Conservation (phyloP, 2,329 filamentous ascomycete species). For the Fusarium chuoi region DNA sequence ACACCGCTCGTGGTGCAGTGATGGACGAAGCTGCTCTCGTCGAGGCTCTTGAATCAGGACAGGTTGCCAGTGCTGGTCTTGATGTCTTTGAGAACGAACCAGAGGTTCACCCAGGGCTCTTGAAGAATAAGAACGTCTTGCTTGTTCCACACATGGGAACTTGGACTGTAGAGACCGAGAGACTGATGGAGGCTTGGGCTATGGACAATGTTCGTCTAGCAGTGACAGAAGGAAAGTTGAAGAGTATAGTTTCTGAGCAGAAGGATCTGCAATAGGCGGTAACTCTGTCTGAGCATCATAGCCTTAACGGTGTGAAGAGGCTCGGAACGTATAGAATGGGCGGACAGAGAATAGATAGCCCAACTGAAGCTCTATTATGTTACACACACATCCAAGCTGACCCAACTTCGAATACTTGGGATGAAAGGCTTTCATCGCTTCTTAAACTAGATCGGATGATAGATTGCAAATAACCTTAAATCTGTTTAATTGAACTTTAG, state of each 20-base stretch:
- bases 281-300: neutral
- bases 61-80: constrained; percentile 76
- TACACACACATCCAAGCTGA: neutral
- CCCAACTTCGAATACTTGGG: neutral
- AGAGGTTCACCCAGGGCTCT: constrained; percentile 75
- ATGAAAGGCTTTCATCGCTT: neutral
- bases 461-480: neutral
- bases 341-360: neutral
- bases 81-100: constrained; percentile 90
- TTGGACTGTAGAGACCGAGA: constrained; percentile 74
- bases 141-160: constrained; percentile 90
- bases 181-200: constrained; percentile 79
- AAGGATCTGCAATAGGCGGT: constrained; percentile 42
- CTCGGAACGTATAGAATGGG: neutral
- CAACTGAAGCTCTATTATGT: neutral
- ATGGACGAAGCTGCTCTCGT: constrained; percentile 86
- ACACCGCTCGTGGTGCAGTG: constrained; percentile 84
- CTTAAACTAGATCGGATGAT: neutral
- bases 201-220: constrained; percentile 76
- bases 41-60: constrained; percentile 74
- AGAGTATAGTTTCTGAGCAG: constrained; percentile 80
- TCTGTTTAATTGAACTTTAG: neutral
- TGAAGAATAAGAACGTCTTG: constrained; percentile 76
- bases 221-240: constrained; percentile 69
- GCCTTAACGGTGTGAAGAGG: neutral